Base-by-base conservation (phyloP, 805 yeast species). In the Kluyveromyces starmeri region DNA sequence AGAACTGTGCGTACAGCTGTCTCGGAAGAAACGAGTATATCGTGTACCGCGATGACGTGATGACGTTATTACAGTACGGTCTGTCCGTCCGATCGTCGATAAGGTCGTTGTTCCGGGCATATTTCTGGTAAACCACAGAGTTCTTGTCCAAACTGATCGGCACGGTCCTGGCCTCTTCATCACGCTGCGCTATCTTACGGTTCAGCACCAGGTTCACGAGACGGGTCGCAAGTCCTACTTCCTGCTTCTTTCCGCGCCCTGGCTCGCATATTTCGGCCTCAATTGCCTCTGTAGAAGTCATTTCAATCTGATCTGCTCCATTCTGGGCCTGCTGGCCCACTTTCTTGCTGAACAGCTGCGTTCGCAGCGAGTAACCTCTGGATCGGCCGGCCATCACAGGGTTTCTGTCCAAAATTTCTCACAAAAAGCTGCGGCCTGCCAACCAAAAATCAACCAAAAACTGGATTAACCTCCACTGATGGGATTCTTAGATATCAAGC, bases 31-130 rank as follows among this genome's bases (percentile, higher is more conserved):
- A 92, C 30, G 86, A 72, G 53, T 78, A 75, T 3, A 81, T 39
- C 2, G 88, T 78, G 60, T 92, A 92, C 48, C 86, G 75, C 3
- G 97, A 81, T 0, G 96, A 86, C 1, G 94, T 83, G 40, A 92
- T 79, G 19, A 68, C 47, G 56, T 92, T 92, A 39, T 68, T 56
- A 36, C 69, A 48, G 55, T 80, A 89, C 0, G 84, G 76, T 27
- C 54, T 66, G 5, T 65, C 58, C 6, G 46, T 42, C 40, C 96
- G 67, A 51, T 81, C 92, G 56, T 89, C 97, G 2, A 78, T 48
- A 23, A 79, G 59, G 2, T 62, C 52, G 20, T 56, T 48, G 3
- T 14, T 8, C 3, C 32, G 31, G 4, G 49, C 17, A 35, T 41
- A 49, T 8, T 34, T 39, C 19, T 28, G 35, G 36, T 42, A 52